Base-by-base conservation (phyloP, 192 early-diverging fungal genomes). In the Phycomyces blakesleeanus region DNA sequence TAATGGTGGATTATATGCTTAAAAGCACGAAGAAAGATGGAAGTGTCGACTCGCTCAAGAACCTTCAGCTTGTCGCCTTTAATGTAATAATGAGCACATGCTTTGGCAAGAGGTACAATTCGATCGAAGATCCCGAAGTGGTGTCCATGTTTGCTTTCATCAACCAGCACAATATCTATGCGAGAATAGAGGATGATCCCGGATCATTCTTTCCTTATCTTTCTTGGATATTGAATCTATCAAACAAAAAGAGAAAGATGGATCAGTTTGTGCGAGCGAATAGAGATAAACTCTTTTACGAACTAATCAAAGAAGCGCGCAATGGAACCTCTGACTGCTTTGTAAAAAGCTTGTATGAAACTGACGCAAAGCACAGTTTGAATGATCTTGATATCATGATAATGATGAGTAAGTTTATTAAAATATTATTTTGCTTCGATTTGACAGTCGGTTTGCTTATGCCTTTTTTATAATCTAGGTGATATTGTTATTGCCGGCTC, bases 401-500 rank as follows among this genome's bases (percentile, higher is more conserved):
- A 11, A 49, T 18, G 18, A 54, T 15, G 22, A 22, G 14, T 7
- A 22, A 54, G 29, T 54, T 6, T 42, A 12, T 5, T 25, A 27
- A 1, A 50, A 37, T 10, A 22, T 22, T 51, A 14, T 51, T 24
- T 27, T 50, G 21, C 11, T 7, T 3, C 9, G 21, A 26, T 26
- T 54, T 22, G 2, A 54, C n/a, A n/a, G 6, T 51, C 14, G 3
- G n/a, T n/a, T n/a, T n/a, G n/a, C n/a, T n/a, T n/a, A n/a, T n/a
- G n/a, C n/a, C n/a, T 34, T 34, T 34, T 34, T 34, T 2, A 7
- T 34, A 34, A 5, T 34, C 34, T 50, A 61, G 59, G 21, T 37
- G 59, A 61, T 52, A 22, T 61, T 25, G n/a, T 61, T 7, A 18
- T 16, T 29, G 59, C 27, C 18, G 59, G 59, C 11, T 40, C 39